These are phyloP conservation scores for Suillus americanus DNA, from an alignment of 768 basidiomycete species.

Conservation along the genomic window DNA sequence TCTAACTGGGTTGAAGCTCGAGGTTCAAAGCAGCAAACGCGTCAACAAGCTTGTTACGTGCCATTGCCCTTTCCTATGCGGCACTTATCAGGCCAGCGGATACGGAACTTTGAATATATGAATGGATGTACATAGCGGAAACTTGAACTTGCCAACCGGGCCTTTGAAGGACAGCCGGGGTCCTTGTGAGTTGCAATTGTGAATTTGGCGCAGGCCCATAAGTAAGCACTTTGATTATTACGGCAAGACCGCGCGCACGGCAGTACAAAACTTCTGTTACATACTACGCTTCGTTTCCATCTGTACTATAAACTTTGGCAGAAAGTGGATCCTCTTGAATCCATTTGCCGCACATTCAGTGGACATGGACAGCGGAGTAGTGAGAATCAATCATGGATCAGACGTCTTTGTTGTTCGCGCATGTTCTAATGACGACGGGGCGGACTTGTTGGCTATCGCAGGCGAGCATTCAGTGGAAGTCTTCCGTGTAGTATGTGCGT, in stretches of 20 bases:
- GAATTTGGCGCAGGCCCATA: not conserved
- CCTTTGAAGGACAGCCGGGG: not conserved
- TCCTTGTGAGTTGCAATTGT: not conserved
- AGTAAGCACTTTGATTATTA: not conserved
- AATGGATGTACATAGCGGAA: not conserved
- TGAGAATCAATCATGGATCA: slow-evolving; percentile 58
- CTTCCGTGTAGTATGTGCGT: slow-evolving; percentile 54
- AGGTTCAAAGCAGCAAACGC: not conserved
- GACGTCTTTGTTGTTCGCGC: slow-evolving; percentile 62
- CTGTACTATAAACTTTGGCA: slow-evolving; percentile 38
- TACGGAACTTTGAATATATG: not conserved
- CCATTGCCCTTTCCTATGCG: not conserved
- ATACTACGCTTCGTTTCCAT: slow-evolving; percentile 44
- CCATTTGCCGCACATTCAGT: not conserved
- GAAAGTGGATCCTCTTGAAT: not conserved
- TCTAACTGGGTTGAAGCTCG: too few species aligned
- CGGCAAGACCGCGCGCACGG: not conserved
- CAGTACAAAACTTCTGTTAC: not conserved
- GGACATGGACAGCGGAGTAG: slow-evolving; percentile 45
- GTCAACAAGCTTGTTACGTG: not conserved
- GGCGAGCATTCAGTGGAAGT: slow-evolving; percentile 74
- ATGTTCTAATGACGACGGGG: slow-evolving; percentile 59
- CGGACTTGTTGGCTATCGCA: slow-evolving; percentile 71
- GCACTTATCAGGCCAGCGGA: not conserved
- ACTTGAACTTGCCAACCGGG: too few species aligned